These are phyloP conservation scores for Porcisia deanei DNA, from an alignment of 208 protist species.

Conservation along the genomic window DNA sequence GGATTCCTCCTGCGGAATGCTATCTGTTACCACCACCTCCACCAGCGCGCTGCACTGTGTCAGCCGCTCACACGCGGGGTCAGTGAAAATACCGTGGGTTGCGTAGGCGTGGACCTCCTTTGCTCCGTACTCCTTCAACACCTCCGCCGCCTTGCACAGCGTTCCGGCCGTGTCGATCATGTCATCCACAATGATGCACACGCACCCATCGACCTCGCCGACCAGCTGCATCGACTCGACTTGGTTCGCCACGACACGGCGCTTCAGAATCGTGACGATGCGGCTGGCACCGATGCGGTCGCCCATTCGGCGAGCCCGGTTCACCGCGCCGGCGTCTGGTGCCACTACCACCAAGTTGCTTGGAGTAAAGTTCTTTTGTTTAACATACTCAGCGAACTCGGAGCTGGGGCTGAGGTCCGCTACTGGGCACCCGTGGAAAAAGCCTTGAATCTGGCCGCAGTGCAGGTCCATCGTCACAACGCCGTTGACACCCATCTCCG, in stretches of 20 bases:
- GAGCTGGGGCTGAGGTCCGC: conserved; percentile 89
- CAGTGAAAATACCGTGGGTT: conserved; percentile 95
- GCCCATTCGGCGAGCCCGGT: conserved; percentile 84
- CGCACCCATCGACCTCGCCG: conserved; percentile 94
- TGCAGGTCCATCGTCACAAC: conserved; percentile 96
- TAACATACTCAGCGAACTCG: conserved; percentile 88
- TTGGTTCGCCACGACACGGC: conserved; percentile 93
- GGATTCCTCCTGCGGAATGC: conserved; percentile 83
- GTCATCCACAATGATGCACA: conserved; percentile 97
- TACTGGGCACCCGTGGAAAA: conserved; percentile 94
- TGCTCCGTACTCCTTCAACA: conserved; percentile 94
- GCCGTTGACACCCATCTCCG: conserved; percentile 88
- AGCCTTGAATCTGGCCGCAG: conserved; percentile 95
- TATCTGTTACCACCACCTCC: conserved; percentile 93
- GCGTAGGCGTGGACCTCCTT: conserved; percentile 92
- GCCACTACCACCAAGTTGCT: conserved; percentile 92
- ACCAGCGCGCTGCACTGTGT: conserved; percentile 85
- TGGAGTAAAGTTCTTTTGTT: conserved; percentile 70
- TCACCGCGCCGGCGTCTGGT: conserved; percentile 96
- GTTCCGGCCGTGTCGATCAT: conserved; percentile 98
- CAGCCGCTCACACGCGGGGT: conserved; percentile 92
- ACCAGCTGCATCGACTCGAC: conserved; percentile 95
- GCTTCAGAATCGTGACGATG: conserved; percentile 95
- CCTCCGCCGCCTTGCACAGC: conserved; percentile 94
- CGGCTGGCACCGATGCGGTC: conserved; percentile 81